Conservation (phyloP, 768 basidiomycete genomes). For the Botryobasidium botryosum region DNA sequence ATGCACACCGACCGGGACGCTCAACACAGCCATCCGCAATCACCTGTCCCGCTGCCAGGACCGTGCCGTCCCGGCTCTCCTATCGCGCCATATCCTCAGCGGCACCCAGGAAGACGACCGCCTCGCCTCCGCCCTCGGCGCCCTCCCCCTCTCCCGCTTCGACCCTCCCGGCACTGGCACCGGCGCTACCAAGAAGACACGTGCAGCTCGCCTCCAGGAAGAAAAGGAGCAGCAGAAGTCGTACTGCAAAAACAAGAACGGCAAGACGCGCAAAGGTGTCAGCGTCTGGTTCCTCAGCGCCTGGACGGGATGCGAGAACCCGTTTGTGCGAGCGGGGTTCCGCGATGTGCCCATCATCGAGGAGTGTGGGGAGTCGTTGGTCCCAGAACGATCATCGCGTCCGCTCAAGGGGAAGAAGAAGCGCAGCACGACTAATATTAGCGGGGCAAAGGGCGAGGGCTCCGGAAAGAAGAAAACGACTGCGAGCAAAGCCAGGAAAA, state of each 20-base stretch:
- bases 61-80: neutral
- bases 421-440: too few species aligned
- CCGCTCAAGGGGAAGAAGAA: too few species aligned
- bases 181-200: neutral
- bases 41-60: neutral
- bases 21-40: slow-evolving; percentile 2
- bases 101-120: neutral
- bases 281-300: neutral
- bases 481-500: too few species aligned
- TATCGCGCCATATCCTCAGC: neutral
- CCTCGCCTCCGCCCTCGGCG: neutral
- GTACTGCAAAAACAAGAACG: neutral
- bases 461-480: too few species aligned
- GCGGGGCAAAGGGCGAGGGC: too few species aligned
- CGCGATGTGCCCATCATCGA: neutral
- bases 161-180: neutral
- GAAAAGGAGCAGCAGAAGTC: neutral
- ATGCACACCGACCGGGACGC: neutral
- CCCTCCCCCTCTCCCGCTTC: neutral
- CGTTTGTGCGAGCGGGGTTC: slow-evolving; percentile 1
- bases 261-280: neutral
- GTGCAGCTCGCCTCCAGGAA: neutral
- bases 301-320: slow-evolving; percentile 1
- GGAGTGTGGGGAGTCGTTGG: too few species aligned
- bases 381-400: too few species aligned